Percentiles rank a stretch among this genome's conserved stretches.
Evolutionary conservation across 1,284 basidiomycete genomes (phyloP).

Genomic region (Thelephora terrestris): DNA sequence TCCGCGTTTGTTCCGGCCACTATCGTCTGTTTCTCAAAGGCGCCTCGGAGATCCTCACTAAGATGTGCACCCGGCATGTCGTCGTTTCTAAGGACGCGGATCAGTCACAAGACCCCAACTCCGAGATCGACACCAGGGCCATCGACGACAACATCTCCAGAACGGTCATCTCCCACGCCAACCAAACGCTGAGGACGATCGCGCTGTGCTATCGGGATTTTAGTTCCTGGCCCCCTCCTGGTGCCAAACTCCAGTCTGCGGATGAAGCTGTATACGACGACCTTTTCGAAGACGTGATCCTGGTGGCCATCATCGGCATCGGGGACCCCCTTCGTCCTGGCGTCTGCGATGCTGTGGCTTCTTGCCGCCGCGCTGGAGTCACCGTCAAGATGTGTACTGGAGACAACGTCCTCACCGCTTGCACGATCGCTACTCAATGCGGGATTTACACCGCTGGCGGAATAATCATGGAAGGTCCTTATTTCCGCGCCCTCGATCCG

Average conservation of each 20-base stretch:
- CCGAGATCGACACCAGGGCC: constrained; percentile 41
- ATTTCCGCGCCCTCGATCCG: too few species aligned
- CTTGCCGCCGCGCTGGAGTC: constrained; percentile 88
- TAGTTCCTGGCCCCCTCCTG: constrained; percentile 73
- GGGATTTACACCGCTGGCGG: too few species aligned
- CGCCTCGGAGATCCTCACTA: constrained; percentile 88
- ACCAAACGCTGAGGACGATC: constrained; percentile 90
- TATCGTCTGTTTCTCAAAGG: constrained; percentile 86
- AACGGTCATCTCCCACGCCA: constrained; percentile 95
- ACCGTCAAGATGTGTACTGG: too few species aligned
- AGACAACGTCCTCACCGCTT: constrained; percentile 99
- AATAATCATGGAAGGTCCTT: too few species aligned
- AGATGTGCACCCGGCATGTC: constrained; percentile 65
- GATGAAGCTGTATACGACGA: constrained; percentile 59
- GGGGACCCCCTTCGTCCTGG: constrained; percentile 92
- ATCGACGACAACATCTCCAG: constrained; percentile 79
- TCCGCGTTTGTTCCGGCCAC: constrained; percentile 34
- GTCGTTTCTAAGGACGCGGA: constrained; percentile 41
- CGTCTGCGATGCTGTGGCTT: constrained; percentile 80
- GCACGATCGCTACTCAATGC: constrained; percentile 90
- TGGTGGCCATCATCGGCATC: constrained; percentile 87
- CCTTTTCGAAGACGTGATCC: constrained; percentile 66
- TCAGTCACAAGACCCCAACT: constrained; percentile 17
- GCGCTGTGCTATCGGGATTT: constrained; percentile 91
- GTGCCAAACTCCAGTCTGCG: too few species aligned